Percentiles rank a stretch among this genome's conserved stretches.
phyloP scores from a whole-genome alignment of 2,329 filamentous ascomycete species.

The Stachybotrys echinatus region DNA sequence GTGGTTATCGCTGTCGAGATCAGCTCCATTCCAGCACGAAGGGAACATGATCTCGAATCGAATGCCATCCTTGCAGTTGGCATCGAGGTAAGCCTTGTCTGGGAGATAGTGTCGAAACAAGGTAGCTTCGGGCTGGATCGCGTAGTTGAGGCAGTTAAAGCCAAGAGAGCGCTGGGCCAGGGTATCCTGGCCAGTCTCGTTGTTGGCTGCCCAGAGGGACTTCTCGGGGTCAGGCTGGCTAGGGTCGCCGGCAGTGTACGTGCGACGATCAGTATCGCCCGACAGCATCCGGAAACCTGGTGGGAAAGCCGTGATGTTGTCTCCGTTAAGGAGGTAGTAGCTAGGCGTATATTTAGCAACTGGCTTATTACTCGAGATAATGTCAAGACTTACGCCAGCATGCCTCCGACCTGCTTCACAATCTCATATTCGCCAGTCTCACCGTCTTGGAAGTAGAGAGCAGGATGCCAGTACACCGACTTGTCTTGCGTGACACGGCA shows the following conservation, averaged over 20 bases:
- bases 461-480: conserved; percentile 84
- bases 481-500: conserved; percentile 76
- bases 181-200: conserved; percentile 60
- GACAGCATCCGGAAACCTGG: conserved; percentile 76
- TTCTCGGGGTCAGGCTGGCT: conserved; percentile 59
- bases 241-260: conserved; percentile 65
- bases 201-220: conserved; percentile 61
- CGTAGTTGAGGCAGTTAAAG: conserved; percentile 93
- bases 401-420: conserved; percentile 72
- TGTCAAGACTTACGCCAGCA: conserved; percentile 84
- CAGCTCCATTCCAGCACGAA: conserved; percentile 79
- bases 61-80: conserved; percentile 74
- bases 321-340: conserved; percentile 75
- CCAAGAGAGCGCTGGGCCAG: conserved; percentile 78
- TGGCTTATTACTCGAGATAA: too few relatives aligned
- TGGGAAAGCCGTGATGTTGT: conserved; percentile 70
- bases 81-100: conserved; percentile 72
- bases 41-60: conserved; percentile 85
- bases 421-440: conserved; percentile 60
- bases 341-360: conserved; percentile 41
- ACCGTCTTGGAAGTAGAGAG: conserved; percentile 68
- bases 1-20: conserved; percentile 50
- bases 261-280: conserved; percentile 62
- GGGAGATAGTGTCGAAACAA: conserved; percentile 80
- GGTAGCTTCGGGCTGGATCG: conserved; percentile 58